Base-by-base conservation (phyloP, 495 filamentous ascomycete genomes). In the Hapsidospora chrysogenum region DNA sequence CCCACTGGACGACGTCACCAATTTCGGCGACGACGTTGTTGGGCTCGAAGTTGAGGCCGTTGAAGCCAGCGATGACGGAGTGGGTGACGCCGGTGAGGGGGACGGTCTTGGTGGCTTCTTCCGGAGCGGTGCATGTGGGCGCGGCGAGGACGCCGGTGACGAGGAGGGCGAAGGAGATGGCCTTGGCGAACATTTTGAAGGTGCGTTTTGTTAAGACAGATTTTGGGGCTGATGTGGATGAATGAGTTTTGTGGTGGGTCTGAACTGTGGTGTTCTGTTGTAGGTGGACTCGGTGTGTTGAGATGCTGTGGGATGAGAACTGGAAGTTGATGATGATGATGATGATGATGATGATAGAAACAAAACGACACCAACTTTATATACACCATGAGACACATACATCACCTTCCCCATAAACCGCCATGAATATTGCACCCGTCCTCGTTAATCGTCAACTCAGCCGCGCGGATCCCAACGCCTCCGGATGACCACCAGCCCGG, bases 1-100 rank as follows among this genome's bases (percentile, higher is more conserved):
- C 56, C 42, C 68, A 76, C 21, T 67, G 55, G 35, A 78, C 44
- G 4, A 60, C 38, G 36, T 67, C 64, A 17, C 71, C 72, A 3
- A 59, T 44, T 4, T 56, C 50, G 2, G 70, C 72, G 3, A 53
- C 55, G 39, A 73, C 47, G 33, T 53, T 64, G 31, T 66, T 50
- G 2, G 73, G 73, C 4, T 57, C 54, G 47, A 68, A 78, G 20
- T 46, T 47, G 31, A 51, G 46, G 3, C 63, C 68, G 31, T 50
- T 42, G 1, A 55, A 44, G 28, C 71, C 72, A 21, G 70, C 72
- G 19, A 57, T 41, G 33, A 75, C 45, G 4, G 60, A 66, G 41
- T 71, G 64, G 4, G 59, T 68, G 11, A 42, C 37, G 25, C 47
- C 43, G 7, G 41, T 40, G 36, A 39, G 35, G 29, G 7, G 15